Evolutionary conservation across 352 stramenopile species (phyloP).

Genomic region (Globisporangium spiculum): DNA sequence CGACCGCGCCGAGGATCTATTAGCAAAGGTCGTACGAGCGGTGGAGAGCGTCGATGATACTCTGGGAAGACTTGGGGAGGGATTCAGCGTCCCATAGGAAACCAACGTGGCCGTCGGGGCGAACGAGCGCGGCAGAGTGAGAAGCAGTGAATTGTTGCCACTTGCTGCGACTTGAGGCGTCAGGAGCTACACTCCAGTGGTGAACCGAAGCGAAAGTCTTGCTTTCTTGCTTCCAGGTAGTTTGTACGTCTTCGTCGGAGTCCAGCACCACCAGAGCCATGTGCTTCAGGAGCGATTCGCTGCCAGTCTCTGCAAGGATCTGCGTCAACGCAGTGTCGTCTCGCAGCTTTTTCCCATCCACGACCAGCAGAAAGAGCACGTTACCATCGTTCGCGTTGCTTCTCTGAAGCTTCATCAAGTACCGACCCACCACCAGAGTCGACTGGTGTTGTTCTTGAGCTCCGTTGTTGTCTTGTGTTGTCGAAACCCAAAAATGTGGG

Average conservation of each 20-base stretch:
- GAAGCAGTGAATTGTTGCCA: conserved; percentile 40
- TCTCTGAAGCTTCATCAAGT: conserved; percentile 19
- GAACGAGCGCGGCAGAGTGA: conserved; percentile 52
- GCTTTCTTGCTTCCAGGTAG: not conserved
- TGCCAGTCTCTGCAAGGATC: not conserved
- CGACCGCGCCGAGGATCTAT: not conserved
- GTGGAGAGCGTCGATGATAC: conserved; percentile 12
- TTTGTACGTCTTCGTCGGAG: conserved; percentile 18
- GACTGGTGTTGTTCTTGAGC: conserved; percentile 29
- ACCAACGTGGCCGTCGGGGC: conserved; percentile 81
- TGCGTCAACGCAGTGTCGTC: conserved; percentile 7
- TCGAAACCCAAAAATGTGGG: conserved; percentile 58
- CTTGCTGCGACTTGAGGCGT: conserved; percentile 21
- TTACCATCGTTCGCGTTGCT: conserved; percentile 15
- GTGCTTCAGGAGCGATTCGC: conserved; percentile 23
- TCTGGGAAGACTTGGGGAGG: not conserved
- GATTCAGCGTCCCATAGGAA: conserved; percentile 38
- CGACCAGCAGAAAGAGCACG: conserved; percentile 60
- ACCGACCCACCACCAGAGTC: conserved; percentile 37
- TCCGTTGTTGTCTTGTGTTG: conserved; percentile 8
- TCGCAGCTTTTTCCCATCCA: conserved; percentile 27
- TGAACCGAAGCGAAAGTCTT: conserved; percentile 29
- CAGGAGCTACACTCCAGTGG: conserved; percentile 27
- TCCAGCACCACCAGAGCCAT: conserved; percentile 39
- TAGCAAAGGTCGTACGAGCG: conserved; percentile 15